These are phyloP conservation scores for Wickerhamomyces bisporus DNA, from an alignment of 805 yeast species.

Conservation along the genomic window DNA sequence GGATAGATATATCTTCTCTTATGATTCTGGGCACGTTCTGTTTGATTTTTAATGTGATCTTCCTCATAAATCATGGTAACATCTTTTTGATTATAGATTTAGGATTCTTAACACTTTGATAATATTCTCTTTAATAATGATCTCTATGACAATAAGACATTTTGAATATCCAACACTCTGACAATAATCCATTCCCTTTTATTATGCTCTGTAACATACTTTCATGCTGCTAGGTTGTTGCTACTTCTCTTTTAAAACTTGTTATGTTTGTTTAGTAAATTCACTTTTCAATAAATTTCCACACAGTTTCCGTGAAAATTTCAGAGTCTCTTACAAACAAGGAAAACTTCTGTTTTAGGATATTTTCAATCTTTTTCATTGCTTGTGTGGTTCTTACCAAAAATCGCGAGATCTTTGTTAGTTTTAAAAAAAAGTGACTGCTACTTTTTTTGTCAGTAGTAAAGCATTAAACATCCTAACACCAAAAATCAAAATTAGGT, in stretches of 20 bases:
- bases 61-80: no score
- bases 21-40: no score
- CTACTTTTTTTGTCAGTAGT: neutral
- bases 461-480: neutral
- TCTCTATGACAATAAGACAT: no score
- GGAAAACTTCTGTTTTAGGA: neutral
- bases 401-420: neutral
- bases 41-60: no score
- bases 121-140: no score
- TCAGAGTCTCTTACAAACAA: neutral
- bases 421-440: neutral
- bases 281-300: conserved; percentile 2
- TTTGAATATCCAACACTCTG: no score
- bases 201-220: no score
- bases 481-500: neutral
- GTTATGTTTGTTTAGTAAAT: neutral
- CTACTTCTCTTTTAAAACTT: neutral
- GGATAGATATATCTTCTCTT: no score
- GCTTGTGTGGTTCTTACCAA: neutral
- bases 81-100: no score
- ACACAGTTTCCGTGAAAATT: neutral
- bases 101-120: no score
- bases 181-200: no score
- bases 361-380: neutral
- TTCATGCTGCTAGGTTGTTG: conserved; percentile 1